Evolutionary conservation across 2,329 filamentous ascomycete species (phyloP).

Genomic region (Magnaporthales sp.): DNA sequence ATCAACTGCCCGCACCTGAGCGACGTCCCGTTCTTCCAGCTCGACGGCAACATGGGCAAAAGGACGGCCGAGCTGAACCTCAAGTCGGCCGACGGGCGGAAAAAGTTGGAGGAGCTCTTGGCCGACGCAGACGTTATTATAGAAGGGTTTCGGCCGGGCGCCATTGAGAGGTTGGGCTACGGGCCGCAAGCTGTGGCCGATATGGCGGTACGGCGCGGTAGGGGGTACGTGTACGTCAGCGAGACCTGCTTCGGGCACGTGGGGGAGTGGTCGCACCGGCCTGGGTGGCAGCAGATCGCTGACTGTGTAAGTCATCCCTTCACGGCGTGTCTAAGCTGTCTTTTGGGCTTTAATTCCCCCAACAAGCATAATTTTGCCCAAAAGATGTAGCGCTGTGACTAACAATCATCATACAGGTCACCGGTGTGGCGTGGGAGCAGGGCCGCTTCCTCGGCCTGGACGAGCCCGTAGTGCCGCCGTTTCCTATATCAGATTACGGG

Average conservation of each 20-base stretch:
- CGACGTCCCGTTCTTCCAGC: constrained; percentile 64
- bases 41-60: constrained; percentile 66
- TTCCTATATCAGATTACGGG: constrained; percentile 58
- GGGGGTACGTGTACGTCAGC: constrained; percentile 58
- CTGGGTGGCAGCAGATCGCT: constrained; percentile 66
- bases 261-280: constrained; percentile 53
- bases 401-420: not conserved
- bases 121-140: constrained; percentile 54
- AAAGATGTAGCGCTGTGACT: not conserved
- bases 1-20: constrained; percentile 59
- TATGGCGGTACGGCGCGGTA: constrained; percentile 43
- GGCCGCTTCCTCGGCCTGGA: constrained; percentile 51
- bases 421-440: constrained; percentile 49
- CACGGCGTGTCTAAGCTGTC: too few species aligned
- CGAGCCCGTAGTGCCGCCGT: constrained; percentile 58
- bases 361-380: too few species aligned
- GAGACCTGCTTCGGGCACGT: constrained; percentile 65
- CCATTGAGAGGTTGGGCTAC: constrained; percentile 56
- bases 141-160: constrained; percentile 62
- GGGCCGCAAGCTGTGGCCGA: constrained; percentile 42
- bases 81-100: constrained; percentile 42
- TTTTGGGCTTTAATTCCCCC: too few species aligned
- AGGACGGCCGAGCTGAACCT: constrained; percentile 56
- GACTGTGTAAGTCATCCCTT: constrained; percentile 37
- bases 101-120: constrained; percentile 49